phyloP scores from a whole-genome alignment of 306 rosid genomes.

The Cucumis cinereus region DNA sequence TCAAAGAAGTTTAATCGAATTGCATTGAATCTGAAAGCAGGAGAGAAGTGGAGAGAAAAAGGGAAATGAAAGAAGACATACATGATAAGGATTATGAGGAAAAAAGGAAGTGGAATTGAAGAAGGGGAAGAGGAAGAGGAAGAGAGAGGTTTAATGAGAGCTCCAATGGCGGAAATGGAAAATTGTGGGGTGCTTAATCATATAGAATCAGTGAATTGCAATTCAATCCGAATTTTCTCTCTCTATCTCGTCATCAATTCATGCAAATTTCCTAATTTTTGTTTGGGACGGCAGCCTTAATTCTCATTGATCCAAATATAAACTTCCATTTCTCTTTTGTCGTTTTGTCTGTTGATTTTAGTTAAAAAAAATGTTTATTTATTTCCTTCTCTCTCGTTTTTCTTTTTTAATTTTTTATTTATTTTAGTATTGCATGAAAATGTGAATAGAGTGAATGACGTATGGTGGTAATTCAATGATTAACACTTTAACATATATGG shows the following conservation, averaged over 20 bases:
- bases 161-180: not conserved
- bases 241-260: not conserved
- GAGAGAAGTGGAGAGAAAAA: not conserved
- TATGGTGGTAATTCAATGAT: no score
- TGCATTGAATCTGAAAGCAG: not conserved
- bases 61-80: not conserved
- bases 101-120: not conserved
- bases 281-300: not conserved
- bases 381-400: no score
- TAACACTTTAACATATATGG: no score
- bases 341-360: no score
- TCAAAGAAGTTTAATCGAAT: not conserved
- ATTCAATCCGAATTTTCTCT: not conserved
- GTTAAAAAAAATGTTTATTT: no score
- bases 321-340: no score
- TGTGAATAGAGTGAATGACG: no score
- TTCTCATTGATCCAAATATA: not conserved
- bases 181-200: not conserved
- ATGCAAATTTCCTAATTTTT: not conserved
- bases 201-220: not conserved
- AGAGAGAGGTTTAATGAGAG: not conserved
- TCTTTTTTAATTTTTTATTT: no score
- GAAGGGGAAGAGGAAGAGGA: not conserved
- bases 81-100: not conserved
- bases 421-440: no score